Evolutionary conservation across 768 basidiomycete genomes (phyloP).

Genomic region (Pulveroboletus sp.): DNA sequence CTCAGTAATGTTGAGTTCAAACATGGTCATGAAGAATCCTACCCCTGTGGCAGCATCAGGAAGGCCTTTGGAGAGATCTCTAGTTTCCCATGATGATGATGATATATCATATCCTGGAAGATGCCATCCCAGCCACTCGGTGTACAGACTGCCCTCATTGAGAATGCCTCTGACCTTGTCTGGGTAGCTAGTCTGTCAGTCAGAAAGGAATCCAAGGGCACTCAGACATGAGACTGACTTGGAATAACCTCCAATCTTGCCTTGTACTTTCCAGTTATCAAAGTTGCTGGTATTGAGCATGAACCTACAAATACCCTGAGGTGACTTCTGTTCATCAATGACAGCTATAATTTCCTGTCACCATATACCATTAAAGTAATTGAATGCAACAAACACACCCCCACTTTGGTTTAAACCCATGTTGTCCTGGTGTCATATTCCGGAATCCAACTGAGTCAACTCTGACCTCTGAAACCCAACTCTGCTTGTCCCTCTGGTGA

Average conservation of each 20-base stretch:
- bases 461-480: too few species aligned
- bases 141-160: constrained; percentile 70
- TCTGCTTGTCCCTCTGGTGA: too few species aligned
- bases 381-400: constrained; percentile 30
- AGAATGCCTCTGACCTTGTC: constrained; percentile 68
- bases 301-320: constrained; percentile 78
- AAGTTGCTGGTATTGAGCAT: constrained; percentile 60
- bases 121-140: constrained; percentile 73
- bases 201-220: background rate
- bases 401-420: constrained; percentile 72
- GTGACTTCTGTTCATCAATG: constrained; percentile 59
- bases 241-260: constrained; percentile 69
- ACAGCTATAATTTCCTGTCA: constrained; percentile 24
- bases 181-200: constrained; percentile 49
- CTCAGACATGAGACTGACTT: constrained; percentile 37
- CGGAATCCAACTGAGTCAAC: too few species aligned
- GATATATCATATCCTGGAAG: constrained; percentile 66
- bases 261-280: constrained; percentile 66
- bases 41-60: constrained; percentile 59
- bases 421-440: too few species aligned
- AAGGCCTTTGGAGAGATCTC: constrained; percentile 56
- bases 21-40: constrained; percentile 78
- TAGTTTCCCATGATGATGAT: constrained; percentile 52
- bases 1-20: constrained; percentile 55
- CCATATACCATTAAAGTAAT: background rate